These are phyloP conservation scores for Monosporascus sp. DNA, from an alignment of 2,329 filamentous ascomycete genomes.

Conservation along the genomic window DNA sequence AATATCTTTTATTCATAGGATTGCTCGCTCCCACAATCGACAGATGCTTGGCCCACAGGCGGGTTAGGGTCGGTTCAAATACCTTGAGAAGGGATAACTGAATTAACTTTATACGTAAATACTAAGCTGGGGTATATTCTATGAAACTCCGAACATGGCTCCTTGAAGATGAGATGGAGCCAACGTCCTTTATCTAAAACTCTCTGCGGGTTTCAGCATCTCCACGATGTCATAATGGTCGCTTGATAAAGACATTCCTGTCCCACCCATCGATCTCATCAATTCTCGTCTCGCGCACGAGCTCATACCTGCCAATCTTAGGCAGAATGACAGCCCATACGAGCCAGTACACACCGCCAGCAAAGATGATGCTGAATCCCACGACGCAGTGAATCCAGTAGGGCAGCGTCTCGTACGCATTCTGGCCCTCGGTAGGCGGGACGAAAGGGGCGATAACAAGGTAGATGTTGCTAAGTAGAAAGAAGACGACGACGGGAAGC, in stretches of 20 bases:
- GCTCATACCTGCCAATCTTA: slow-evolving; percentile 41
- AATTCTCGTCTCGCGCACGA: slow-evolving; percentile 38
- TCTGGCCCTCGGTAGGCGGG: slow-evolving; percentile 42
- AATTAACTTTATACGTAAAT: too few species aligned
- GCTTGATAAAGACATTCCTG: background rate
- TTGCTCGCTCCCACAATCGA: too few species aligned
- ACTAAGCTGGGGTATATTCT: too few species aligned
- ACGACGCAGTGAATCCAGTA: slow-evolving; percentile 54
- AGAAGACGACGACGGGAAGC: slow-evolving; percentile 42
- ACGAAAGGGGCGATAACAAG: slow-evolving; percentile 50
- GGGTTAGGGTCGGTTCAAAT: too few species aligned
- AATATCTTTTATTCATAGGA: too few species aligned
- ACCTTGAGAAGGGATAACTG: too few species aligned
- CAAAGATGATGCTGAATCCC: slow-evolving; percentile 43
- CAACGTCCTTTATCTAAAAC: too few species aligned
- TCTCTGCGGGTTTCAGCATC: too few species aligned
- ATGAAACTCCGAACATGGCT: too few species aligned
- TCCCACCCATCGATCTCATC: slow-evolving; percentile 13
- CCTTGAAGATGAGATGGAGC: too few species aligned
- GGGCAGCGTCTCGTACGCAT: slow-evolving; percentile 41
- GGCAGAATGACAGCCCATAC: slow-evolving; percentile 48
- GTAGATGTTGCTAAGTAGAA: slow-evolving; percentile 46
- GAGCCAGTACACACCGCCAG: slow-evolving; percentile 48
- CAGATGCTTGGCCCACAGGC: too few species aligned
- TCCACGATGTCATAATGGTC: background rate